phyloP scores from a whole-genome alignment of 2,329 filamentous ascomycete species.

The Mollisiaceae sp. region DNA sequence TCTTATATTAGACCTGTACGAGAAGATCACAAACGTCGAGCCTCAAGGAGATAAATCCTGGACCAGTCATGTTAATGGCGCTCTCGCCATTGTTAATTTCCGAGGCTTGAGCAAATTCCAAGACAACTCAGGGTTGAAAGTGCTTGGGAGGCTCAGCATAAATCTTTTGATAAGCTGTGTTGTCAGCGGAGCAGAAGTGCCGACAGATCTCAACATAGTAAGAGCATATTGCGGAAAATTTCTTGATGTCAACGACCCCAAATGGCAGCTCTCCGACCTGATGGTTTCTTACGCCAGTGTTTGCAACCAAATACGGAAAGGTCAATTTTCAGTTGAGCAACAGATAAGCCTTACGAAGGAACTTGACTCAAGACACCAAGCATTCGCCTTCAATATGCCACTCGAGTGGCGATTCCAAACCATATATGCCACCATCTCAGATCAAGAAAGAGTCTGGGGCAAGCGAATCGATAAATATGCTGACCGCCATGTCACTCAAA shows the following conservation, averaged over 20 bases:
- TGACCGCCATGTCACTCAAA: conserved; percentile 20
- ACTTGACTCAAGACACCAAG: background rate
- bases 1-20: conserved; percentile 28
- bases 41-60: conserved; percentile 16
- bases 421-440: background rate
- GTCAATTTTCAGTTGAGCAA: conserved; percentile 8
- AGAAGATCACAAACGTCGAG: conserved; percentile 22
- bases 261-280: conserved; percentile 16
- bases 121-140: conserved; percentile 3
- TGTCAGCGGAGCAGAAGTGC: conserved; percentile 9
- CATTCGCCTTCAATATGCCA: background rate
- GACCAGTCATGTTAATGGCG: conserved; percentile 28
- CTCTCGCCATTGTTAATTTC: conserved; percentile 28
- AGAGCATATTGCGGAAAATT: conserved; percentile 11
- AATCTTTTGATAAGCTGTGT: conserved; percentile 23
- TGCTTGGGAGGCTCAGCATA: conserved; percentile 13
- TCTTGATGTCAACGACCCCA: conserved; percentile 7
- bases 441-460: conserved; percentile 16
- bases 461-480: conserved; percentile 18
- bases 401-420: background rate
- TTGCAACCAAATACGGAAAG: conserved; percentile 10
- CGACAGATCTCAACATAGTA: conserved; percentile 12
- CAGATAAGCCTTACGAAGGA: conserved; percentile 1
- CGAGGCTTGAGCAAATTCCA: background rate
- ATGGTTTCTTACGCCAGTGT: conserved; percentile 22